Evolutionary conservation across 2,329 filamentous ascomycete species (phyloP), one percentile per base, ranked within the genome.

Genomic region (Colletotrichum falcatum): DNA sequence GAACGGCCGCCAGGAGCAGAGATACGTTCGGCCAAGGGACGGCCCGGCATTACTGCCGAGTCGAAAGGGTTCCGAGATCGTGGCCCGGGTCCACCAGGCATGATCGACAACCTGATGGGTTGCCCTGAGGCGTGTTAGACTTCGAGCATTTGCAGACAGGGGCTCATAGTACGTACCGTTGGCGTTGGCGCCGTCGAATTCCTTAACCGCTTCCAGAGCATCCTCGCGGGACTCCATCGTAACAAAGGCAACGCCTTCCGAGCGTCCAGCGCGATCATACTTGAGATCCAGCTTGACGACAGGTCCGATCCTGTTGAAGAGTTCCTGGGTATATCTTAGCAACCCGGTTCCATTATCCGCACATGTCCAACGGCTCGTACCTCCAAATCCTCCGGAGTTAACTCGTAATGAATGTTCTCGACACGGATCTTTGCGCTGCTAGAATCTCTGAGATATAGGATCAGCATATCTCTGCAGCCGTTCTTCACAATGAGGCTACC

Each of bases 321-420:
- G 88, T 73, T 92, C 93, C 94, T 97, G 73, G 18, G 23, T 5
- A 58, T 51, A 11, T 44, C 73, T 82, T 33, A 83, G 79, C 55
- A 28, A 33, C 26, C 16, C 7, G 9, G 9, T 3, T 11, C 5
- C n/a, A 16, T 12, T 26, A n/a, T 7, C 33, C 4, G 14, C n/a
- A 20, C 39, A 11, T 58, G 3, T 58, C 28, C 48, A 60, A 9
- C 6, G n/a, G 23, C 20, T 44, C 81, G 66, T 83, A 97, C 94
- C 77, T 92, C 88, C 64, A 97, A 86, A 78, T 97, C 95, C 46
- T 91, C 90, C 80, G 95, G 90, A 16, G 92, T 95, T 73, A 98
- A 87, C 71, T 98, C 95, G 80, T 97, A 98, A 80, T 98, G 95
- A 68, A 98, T 84, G 79, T 97, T 97, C 72, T 97, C 94, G 72